Conservation (phyloP, 106 monocot species). For the Dioscorea zingiberensis region DNA sequence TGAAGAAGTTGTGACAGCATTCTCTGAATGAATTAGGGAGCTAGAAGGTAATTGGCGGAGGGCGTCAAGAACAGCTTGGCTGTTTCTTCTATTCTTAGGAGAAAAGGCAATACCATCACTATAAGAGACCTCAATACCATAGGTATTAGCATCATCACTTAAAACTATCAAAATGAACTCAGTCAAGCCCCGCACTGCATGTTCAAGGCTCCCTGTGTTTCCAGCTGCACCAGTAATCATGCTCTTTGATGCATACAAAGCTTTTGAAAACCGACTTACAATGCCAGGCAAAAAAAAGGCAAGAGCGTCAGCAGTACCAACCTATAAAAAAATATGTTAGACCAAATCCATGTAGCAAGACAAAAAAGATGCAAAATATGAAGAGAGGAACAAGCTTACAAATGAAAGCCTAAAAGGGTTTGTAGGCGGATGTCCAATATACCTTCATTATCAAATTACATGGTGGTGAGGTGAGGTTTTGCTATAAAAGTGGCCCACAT, state of each 20-base stretch:
- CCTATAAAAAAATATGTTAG: slow-evolving; percentile 31
- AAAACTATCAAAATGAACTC: slow-evolving; percentile 79
- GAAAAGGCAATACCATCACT: slow-evolving; percentile 1
- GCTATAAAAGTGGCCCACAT: too few relatives aligned
- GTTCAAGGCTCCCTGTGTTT: slow-evolving; percentile 60
- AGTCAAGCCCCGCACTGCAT: slow-evolving; percentile 67
- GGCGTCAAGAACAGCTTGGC: slow-evolving; percentile 52
- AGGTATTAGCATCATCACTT: slow-evolving; percentile 49
- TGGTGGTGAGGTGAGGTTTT: too few relatives aligned
- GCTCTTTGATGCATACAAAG: slow-evolving; percentile 58
- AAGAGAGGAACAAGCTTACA: background rate
- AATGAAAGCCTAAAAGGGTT: too few relatives aligned
- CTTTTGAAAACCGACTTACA: slow-evolving; percentile 74
- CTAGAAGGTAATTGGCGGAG: slow-evolving; percentile 54
- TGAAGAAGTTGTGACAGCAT: slow-evolving; percentile 3
- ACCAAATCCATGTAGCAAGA: slow-evolving; percentile 1
- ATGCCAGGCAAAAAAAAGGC: slow-evolving; percentile 91
- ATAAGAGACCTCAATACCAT: slow-evolving; percentile 22
- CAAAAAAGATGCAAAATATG: background rate
- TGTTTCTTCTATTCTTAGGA: slow-evolving; percentile 23
- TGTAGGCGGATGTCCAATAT: too few relatives aligned
- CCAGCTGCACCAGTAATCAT: slow-evolving; percentile 82
- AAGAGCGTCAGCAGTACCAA: slow-evolving; percentile 83
- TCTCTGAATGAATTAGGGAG: slow-evolving; percentile 17
- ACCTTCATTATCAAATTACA: too few relatives aligned